Percentiles rank a stretch among this genome's conserved stretches.
Evolutionary conservation across 2,329 filamentous ascomycete genomes (phyloP).

Genomic region (Epicoccum sorghinum): DNA sequence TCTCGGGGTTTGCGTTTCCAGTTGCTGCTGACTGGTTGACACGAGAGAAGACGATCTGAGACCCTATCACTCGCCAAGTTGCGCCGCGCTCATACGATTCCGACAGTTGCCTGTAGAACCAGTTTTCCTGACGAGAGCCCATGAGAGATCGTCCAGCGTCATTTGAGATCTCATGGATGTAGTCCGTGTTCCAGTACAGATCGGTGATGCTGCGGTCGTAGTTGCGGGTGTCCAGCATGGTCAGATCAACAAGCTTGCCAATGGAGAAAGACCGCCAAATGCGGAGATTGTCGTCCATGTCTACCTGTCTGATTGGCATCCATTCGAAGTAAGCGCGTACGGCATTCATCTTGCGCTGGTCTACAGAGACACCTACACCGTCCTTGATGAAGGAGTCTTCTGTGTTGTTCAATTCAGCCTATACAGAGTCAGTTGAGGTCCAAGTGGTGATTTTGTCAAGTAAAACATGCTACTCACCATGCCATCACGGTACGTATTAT

Average conservation of each 20-base stretch:
- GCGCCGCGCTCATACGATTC: conserved; percentile 68
- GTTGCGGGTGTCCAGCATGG: conserved; percentile 53
- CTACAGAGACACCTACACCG: conserved; percentile 47
- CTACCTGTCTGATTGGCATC: conserved; percentile 53
- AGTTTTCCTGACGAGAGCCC: conserved; percentile 74
- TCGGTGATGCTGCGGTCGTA: conserved; percentile 54
- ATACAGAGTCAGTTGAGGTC: conserved; percentile 35
- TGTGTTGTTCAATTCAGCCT: conserved; percentile 50
- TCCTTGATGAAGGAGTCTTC: conserved; percentile 49
- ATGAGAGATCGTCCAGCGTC: conserved; percentile 73
- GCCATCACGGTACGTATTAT: conserved; percentile 53
- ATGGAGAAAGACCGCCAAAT: conserved; percentile 53
- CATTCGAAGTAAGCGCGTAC: conserved; percentile 54
- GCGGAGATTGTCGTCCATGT: conserved; percentile 52
- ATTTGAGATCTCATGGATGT: conserved; percentile 67
- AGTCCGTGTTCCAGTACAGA: conserved; percentile 64
- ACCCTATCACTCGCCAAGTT: conserved; percentile 73
- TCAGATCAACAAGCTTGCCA: conserved; percentile 50
- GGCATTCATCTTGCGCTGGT: conserved; percentile 55
- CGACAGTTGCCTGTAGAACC: conserved; percentile 61
- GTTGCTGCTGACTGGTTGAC: conserved; percentile 56
- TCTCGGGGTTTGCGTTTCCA: conserved; percentile 54
- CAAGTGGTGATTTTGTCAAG: conserved; percentile 23
- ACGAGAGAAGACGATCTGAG: conserved; percentile 71
- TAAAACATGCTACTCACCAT: conserved; percentile 16